Conservation (phyloP, 495 filamentous ascomycete species). For the Annulohypoxylon moriforme region DNA sequence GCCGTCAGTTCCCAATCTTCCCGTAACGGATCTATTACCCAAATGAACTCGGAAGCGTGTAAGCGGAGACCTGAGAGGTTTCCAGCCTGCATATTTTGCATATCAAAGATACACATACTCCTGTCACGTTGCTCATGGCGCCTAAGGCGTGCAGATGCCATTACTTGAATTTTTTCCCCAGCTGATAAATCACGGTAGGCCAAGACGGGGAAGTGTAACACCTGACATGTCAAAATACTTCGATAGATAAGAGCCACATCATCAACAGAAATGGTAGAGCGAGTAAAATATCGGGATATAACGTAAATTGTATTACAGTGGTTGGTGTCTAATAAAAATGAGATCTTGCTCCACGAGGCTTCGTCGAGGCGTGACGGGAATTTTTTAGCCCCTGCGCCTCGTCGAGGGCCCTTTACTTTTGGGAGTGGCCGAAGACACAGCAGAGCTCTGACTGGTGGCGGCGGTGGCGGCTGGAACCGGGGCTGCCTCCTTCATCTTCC, state of each 20-base stretch:
- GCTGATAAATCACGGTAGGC: slow-evolving; percentile 28
- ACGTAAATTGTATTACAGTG: slow-evolving; percentile 35
- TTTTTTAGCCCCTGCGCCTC: slow-evolving; percentile 62
- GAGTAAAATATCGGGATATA: slow-evolving; percentile 18
- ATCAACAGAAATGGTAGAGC: slow-evolving; percentile 24
- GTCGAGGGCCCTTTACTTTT: slow-evolving; percentile 64
- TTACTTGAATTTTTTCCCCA: not conserved
- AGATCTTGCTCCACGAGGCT: slow-evolving; percentile 17
- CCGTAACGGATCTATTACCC: slow-evolving; percentile 40
- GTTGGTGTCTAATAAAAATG: slow-evolving; percentile 28
- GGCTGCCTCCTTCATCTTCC: slow-evolving; percentile 57
- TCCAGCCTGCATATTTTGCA: slow-evolving; percentile 23
- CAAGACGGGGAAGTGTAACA: slow-evolving; percentile 34
- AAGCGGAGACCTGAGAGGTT: slow-evolving; percentile 13
- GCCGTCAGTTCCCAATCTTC: slow-evolving; percentile 9
- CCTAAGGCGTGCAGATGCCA: slow-evolving; percentile 20
- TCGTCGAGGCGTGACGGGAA: not conserved
- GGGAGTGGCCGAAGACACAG: slow-evolving; percentile 53
- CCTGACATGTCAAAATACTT: slow-evolving; percentile 30
- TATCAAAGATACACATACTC: slow-evolving; percentile 22
- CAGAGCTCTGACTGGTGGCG: slow-evolving; percentile 30
- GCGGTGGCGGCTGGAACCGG: slow-evolving; percentile 30
- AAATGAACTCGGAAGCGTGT: slow-evolving; percentile 37
- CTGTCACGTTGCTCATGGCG: slow-evolving; percentile 16
- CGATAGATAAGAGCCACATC: slow-evolving; percentile 37